Evolutionary conservation across 1,284 basidiomycete species (phyloP).

Genomic region (Ceratobasidium sp.): DNA sequence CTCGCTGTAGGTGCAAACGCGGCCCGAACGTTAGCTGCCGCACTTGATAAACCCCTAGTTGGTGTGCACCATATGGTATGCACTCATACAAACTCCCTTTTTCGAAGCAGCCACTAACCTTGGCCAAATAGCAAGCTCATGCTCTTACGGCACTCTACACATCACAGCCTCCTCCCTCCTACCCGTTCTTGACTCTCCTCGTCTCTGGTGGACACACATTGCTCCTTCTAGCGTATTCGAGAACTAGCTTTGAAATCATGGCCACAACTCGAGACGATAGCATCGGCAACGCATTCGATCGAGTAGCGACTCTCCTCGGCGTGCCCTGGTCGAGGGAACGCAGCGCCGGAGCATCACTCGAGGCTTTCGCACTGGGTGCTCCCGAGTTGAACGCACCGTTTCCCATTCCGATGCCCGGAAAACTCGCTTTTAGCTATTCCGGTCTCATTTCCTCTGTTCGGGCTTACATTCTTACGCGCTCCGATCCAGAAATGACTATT

Average conservation of each 20-base stretch:
- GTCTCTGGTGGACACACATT: conserved; percentile 93
- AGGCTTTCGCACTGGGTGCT: conserved; percentile 58
- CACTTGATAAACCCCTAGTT: conserved; percentile 77
- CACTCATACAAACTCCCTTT: conserved; percentile 28
- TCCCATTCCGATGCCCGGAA: conserved; percentile 61
- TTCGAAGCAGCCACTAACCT: conserved; percentile 1
- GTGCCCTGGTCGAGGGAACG: conserved; percentile 63
- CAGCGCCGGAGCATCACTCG: conserved; percentile 80
- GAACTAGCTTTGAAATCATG: conserved; percentile 69
- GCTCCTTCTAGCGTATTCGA: conserved; percentile 73
- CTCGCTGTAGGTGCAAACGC: conserved; percentile 78
- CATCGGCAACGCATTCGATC: conserved; percentile 80
- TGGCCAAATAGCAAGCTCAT: conserved; percentile 81
- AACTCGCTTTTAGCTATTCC: conserved; percentile 77
- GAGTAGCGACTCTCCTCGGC: conserved; percentile 71
- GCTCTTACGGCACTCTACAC: conserved; percentile 87
- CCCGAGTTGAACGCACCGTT: conserved; percentile 50
- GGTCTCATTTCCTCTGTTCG: conserved; percentile 70
- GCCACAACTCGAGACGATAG: conserved; percentile 79
- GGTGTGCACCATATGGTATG: conserved; percentile 94
- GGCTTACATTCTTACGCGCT: conserved; percentile 40
- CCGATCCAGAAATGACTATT: background rate
- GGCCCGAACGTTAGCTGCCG: conserved; percentile 82
- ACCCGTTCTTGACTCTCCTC: conserved; percentile 87
- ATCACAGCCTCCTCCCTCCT: conserved; percentile 63